A percentile compares a stretch with the other conserved stretches of the same genome.
phyloP scores from a whole-genome alignment of 2,329 filamentous ascomycete genomes.

The Cladophialophora exuberans region DNA sequence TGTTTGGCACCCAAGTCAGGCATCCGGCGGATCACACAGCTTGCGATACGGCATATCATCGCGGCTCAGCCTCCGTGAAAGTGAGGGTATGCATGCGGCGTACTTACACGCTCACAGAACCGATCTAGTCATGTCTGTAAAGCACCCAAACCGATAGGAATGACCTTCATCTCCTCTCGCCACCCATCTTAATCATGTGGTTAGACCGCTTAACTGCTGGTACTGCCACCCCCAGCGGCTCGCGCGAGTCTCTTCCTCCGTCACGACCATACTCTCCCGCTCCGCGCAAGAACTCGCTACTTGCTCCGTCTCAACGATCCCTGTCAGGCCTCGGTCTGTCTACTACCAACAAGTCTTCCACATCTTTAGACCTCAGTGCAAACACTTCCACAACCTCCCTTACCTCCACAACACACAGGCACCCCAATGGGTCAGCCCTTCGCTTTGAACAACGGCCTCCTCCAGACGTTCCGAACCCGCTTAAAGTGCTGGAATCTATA shows the following conservation, averaged over 20 bases:
- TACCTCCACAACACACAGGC: constrained; percentile 64
- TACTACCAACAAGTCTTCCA: constrained; percentile 66
- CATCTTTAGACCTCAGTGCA: constrained; percentile 72
- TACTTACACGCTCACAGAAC: too few species aligned
- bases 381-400: constrained; percentile 79
- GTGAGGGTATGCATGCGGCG: too few species aligned
- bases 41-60: too few species aligned
- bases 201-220: constrained; percentile 77
- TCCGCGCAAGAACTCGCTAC: constrained; percentile 67
- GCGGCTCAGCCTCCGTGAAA: too few species aligned
- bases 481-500: constrained; percentile 68
- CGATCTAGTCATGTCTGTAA: not conserved
- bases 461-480: constrained; percentile 66
- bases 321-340: constrained; percentile 65
- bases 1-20: too few species aligned
- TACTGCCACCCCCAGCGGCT: constrained; percentile 57
- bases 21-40: too few species aligned
- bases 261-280: constrained; percentile 74
- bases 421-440: constrained; percentile 69
- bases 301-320: constrained; percentile 67
- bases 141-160: not conserved
- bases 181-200: constrained; percentile 74
- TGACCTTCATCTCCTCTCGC: not conserved
- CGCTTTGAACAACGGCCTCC: constrained; percentile 61
- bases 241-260: constrained; percentile 64